Evolutionary conservation across 2,329 filamentous ascomycete genomes (phyloP).

Genomic region (Diplocarpon rosae): DNA sequence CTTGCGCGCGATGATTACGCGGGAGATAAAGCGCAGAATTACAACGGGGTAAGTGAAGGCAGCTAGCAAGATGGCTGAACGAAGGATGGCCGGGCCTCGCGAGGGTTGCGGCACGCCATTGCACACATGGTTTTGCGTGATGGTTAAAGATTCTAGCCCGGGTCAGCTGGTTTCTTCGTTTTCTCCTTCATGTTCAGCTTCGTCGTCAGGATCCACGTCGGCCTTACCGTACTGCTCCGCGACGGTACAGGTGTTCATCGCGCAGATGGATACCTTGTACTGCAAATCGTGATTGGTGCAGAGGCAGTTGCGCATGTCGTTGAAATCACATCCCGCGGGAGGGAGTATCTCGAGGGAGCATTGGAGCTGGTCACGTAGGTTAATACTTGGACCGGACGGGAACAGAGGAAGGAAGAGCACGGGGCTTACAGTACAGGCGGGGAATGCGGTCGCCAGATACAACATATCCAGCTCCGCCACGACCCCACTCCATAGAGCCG

Average conservation of each 20-base stretch:
- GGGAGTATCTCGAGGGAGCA: not conserved
- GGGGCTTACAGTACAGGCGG: no score
- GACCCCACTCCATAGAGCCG: no score
- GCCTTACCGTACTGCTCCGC: slow-evolving; percentile 13
- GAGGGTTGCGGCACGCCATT: slow-evolving; percentile 7
- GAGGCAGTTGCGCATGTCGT: slow-evolving; percentile 10
- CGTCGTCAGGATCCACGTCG: not conserved
- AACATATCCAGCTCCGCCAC: no score
- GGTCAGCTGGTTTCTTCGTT: no score
- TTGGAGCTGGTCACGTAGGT: no score
- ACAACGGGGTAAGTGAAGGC: slow-evolving; percentile 12
- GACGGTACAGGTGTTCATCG: slow-evolving; percentile 10
- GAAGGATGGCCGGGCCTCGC: slow-evolving; percentile 6
- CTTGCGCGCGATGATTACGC: slow-evolving; percentile 5
- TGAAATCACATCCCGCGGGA: slow-evolving; percentile 1
- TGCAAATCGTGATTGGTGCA: slow-evolving; percentile 13
- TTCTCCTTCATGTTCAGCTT: not conserved
- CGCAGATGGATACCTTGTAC: slow-evolving; percentile 9
- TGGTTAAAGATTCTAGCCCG: slow-evolving; percentile 2
- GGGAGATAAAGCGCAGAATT: slow-evolving; percentile 10
- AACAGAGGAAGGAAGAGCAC: no score
- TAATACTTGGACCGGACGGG: no score
- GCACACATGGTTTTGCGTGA: slow-evolving; percentile 9
- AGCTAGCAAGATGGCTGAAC: slow-evolving; percentile 7
- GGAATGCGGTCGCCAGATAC: no score